Conservation (phyloP, 768 basidiomycete species). For the Lactarius trivialis region DNA sequence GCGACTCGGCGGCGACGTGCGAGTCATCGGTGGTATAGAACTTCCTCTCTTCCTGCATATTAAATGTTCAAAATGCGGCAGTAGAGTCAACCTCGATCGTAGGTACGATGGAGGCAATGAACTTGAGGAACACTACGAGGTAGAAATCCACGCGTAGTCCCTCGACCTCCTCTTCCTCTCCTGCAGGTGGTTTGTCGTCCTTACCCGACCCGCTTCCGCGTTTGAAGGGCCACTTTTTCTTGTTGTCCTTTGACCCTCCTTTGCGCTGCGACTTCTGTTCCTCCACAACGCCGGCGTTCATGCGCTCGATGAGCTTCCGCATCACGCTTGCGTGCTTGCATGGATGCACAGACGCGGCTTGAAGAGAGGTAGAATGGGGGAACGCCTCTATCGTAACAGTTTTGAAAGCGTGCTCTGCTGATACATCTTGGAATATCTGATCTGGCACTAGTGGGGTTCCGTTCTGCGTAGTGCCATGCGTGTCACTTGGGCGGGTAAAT, state of each 20-base stretch:
- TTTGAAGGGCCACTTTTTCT: constrained; percentile 79
- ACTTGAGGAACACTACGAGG: constrained; percentile 97
- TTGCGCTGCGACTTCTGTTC: constrained; percentile 71
- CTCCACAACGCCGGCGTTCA: constrained; percentile 84
- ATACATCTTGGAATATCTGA: constrained; percentile 96
- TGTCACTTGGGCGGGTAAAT: background rate
- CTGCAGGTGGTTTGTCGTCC: constrained; percentile 39
- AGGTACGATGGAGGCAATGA: constrained; percentile 97
- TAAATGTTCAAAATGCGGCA: constrained; percentile 37
- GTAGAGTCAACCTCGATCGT: constrained; percentile 98
- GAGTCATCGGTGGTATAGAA: constrained; percentile 16
- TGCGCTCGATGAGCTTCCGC: constrained; percentile 99
- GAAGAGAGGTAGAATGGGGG: constrained; percentile 82
- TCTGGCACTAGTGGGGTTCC: constrained; percentile 79
- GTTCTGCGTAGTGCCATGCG: constrained; percentile 44
- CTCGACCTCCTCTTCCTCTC: constrained; percentile 69
- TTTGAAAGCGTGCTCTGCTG: constrained; percentile 95
- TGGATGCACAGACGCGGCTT: constrained; percentile 92
- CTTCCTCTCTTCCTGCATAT: constrained; percentile 6
- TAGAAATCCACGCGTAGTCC: constrained; percentile 98
- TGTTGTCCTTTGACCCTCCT: constrained; percentile 39
- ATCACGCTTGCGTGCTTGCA: constrained; percentile 99
- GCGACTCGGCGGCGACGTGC: background rate
- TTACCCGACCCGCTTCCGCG: constrained; percentile 55
- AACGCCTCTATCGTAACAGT: constrained; percentile 98